Percentiles rank a stretch among this genome's conserved stretches.
Evolutionary conservation across 495 filamentous ascomycete genomes (phyloP).

Genomic region (Aspergillus sclerotioniger): DNA sequence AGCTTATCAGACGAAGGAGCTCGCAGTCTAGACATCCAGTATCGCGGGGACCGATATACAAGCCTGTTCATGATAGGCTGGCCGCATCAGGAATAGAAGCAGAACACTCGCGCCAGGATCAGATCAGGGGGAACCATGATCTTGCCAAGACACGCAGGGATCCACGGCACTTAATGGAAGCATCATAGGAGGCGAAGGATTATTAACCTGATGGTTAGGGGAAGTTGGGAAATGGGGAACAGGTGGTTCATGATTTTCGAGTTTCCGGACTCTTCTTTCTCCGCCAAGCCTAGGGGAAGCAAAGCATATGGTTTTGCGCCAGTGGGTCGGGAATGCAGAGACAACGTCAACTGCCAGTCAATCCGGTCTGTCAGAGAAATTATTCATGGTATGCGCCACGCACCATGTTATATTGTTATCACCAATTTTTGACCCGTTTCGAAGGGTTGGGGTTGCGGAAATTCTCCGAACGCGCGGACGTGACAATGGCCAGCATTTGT

Average conservation of each 20-base stretch:
- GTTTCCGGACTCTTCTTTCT: conserved; percentile 5
- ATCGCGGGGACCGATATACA: conserved; percentile 5
- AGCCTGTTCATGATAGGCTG: conserved; percentile 8
- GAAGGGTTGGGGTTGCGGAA: not conserved
- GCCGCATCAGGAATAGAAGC: conserved; percentile 1
- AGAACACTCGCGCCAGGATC: not conserved
- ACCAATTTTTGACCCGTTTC: not conserved
- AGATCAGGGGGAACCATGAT: conserved; percentile 6
- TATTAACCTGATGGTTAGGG: conserved; percentile 6
- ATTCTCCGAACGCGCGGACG: not conserved
- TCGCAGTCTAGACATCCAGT: conserved; percentile 6
- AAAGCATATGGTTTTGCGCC: conserved; percentile 5
- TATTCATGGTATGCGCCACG: not conserved
- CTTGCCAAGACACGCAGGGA: not conserved
- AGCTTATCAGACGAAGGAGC: conserved; percentile 10
- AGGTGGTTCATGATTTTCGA: conserved; percentile 14
- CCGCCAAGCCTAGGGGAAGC: conserved; percentile 6
- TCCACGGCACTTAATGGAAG: conserved; percentile 7
- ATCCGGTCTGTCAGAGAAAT: not conserved
- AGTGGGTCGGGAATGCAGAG: conserved; percentile 11
- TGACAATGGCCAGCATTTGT: not conserved
- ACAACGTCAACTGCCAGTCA: conserved; percentile 9
- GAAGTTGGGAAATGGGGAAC: not conserved
- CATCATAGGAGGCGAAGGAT: conserved; percentile 4
- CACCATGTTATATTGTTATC: not conserved